Conservation (phyloP, 768 basidiomycete genomes). For the Termitomyces sp. region DNA sequence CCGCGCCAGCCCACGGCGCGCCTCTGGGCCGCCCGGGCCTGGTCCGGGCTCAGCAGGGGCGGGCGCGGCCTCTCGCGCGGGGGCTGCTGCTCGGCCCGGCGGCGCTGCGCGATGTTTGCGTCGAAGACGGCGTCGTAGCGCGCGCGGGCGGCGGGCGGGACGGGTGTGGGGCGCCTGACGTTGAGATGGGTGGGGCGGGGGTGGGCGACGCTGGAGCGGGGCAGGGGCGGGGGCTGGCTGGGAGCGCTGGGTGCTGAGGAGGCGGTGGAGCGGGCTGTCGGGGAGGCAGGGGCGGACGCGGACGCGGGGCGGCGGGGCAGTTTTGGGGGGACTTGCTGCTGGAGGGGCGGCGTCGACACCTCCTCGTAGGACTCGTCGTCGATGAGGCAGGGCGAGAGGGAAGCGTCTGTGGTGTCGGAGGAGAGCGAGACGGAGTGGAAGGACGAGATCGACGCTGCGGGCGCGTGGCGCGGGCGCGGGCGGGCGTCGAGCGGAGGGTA, state of each 20-base stretch:
- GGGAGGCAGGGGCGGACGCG: too few species aligned
- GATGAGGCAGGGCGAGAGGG: slow-evolving; percentile 23
- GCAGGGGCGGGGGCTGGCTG: too few species aligned
- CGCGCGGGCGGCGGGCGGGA: slow-evolving; percentile 55
- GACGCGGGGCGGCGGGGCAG: slow-evolving; percentile 30
- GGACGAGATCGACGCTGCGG: slow-evolving; percentile 71
- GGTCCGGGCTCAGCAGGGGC: slow-evolving; percentile 26
- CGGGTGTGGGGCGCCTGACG: slow-evolving; percentile 53
- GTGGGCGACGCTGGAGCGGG: too few species aligned
- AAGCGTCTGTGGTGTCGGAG: slow-evolving; percentile 31
- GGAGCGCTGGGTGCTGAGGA: slow-evolving; percentile 2
- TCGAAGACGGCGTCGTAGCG: slow-evolving; percentile 68
- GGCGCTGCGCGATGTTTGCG: slow-evolving; percentile 47
- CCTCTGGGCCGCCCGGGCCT: slow-evolving; percentile 33
- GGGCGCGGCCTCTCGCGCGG: slow-evolving; percentile 28
- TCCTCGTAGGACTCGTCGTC: slow-evolving; percentile 67
- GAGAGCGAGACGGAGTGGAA: slow-evolving; percentile 82
- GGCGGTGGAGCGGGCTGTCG: too few species aligned
- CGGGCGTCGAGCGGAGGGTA: slow-evolving; percentile 44
- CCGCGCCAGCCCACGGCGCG: slow-evolving; percentile 74
- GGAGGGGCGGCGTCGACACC: slow-evolving; percentile 46
- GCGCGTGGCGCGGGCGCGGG: slow-evolving; percentile 39
- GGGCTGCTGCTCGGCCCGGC: slow-evolving; percentile 31
- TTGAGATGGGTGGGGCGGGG: slow-evolving; percentile 18
- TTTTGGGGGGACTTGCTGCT: slow-evolving; percentile 40